Evolutionary conservation across 1,139 yeast species (phyloP), one percentile per base, ranked within the genome.

Genomic region (Arxiozyma slooffiae): DNA sequence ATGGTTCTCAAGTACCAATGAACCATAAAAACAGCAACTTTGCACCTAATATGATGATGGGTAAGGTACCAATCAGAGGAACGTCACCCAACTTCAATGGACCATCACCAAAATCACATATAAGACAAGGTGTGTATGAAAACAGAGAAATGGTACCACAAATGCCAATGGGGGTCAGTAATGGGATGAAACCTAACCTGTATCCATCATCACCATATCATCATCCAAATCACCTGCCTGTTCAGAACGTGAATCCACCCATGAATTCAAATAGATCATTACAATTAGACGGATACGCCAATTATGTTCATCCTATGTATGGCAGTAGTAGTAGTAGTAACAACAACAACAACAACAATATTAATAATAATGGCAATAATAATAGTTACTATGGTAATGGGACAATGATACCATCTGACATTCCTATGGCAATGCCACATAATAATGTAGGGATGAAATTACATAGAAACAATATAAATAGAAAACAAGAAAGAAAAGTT

Each of bases 401-500:
- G 4, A 3, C 24, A 4, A 22, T 37, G 46, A 44, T 48, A 40
- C 57, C 55, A 26, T 37, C 46, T 21, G 52, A 44, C 17, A 55
- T 48, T 26, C 55, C 56, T 11, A 48, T 49, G 50, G 58, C 47
- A 36, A 41, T 42, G 38, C 54, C 37, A 41, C 55, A 44, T 37
- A 30, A 39, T 17, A 46, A 44, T 9, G 51, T 46, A 21, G 59
- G 55, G 24, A 57, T 51, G 48, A 65, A 58, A 52, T 51, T 65
- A 22, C 69, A 65, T 52, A 61, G 67, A 38, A 60, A 60, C 8
- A 54, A 55, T 37, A 44, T 54, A 11, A 57, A 58, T 47, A 63
- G 60, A 50, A 55, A 52, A 38, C 60, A 64, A 48, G 67, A 62
- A 41, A 56, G 67, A 39, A 64, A 61, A 53, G 55, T 58, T 41